A percentile compares a stretch with the other conserved stretches of the same genome.
Conservation (phyloP, 2,329 filamentous ascomycete species). For the Colletotrichum chlorophyti region DNA sequence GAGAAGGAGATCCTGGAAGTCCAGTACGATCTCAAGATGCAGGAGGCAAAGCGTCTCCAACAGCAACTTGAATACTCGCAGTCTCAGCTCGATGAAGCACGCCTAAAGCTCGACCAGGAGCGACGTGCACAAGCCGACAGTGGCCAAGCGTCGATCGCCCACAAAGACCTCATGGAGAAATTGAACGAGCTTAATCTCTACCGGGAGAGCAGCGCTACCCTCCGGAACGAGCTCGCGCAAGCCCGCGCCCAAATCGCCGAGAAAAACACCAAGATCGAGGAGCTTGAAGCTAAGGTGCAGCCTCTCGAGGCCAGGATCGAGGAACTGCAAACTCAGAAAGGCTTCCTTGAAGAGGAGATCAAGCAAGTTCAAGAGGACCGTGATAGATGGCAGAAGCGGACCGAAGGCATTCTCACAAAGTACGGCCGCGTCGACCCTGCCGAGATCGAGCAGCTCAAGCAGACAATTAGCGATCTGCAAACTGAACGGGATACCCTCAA, state of each 20-base stretch:
- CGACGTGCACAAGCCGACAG: conserved; percentile 77
- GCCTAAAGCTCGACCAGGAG: conserved; percentile 90
- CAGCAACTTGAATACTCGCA: conserved; percentile 90
- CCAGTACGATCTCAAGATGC: conserved; percentile 88
- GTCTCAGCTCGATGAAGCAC: conserved; percentile 85
- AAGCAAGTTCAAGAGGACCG: conserved; percentile 89
- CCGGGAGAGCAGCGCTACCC: conserved; percentile 90
- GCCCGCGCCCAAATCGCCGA: conserved; percentile 78
- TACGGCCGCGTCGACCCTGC: conserved; percentile 95
- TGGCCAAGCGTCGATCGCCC: conserved; percentile 75
- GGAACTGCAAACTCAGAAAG: conserved; percentile 82
- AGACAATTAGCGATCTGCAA: conserved; percentile 72
- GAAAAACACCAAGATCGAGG: conserved; percentile 76
- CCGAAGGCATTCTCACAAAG: conserved; percentile 93
- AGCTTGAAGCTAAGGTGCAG: conserved; percentile 77
- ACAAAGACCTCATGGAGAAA: conserved; percentile 92
- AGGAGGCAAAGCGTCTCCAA: conserved; percentile 87
- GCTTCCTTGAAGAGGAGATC: conserved; percentile 85
- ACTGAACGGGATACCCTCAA: conserved; percentile 67
- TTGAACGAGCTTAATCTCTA: conserved; percentile 95
- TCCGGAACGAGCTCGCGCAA: conserved; percentile 85
- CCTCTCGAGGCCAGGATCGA: conserved; percentile 82
- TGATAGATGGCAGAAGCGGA: conserved; percentile 94
- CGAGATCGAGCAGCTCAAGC: conserved; percentile 88
- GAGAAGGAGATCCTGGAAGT: conserved; percentile 99